A percentile compares a stretch with the other conserved stretches of the same genome.
phyloP scores from a whole-genome alignment of 176 grass and related monocot species.

The Poa annua region DNA sequence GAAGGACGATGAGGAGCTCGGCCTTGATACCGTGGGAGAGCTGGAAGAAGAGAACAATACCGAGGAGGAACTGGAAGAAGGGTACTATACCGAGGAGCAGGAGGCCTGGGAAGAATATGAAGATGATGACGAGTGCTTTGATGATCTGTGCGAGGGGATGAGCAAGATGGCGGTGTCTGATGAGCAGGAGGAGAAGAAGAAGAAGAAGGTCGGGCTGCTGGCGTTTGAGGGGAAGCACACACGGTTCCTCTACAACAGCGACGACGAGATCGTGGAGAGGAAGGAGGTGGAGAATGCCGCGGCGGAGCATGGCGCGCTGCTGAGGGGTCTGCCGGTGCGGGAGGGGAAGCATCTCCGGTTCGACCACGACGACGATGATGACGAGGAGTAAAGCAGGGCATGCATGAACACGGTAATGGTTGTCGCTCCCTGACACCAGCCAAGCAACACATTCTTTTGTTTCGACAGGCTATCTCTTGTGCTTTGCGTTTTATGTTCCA shows the following conservation, averaged over 20 bases:
- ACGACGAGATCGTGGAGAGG: constrained; percentile 65
- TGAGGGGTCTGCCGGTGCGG: constrained; percentile 56
- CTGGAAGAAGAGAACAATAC: constrained; percentile 23
- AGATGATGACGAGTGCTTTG: constrained; percentile 38
- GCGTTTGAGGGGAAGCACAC: constrained; percentile 72
- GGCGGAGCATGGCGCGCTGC: constrained; percentile 20
- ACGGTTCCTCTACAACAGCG: constrained; percentile 79
- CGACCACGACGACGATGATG: constrained; percentile 51
- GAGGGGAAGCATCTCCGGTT: constrained; percentile 83
- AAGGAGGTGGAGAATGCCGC: constrained; percentile 42
- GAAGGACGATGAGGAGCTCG: constrained; percentile 47
- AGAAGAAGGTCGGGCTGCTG: constrained; percentile 39
- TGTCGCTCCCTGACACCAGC: constrained; percentile 53
- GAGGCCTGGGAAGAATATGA: constrained; percentile 27
- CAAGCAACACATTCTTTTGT: constrained; percentile 35
- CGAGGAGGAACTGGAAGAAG: constrained; percentile 31
- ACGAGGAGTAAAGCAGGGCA: constrained; percentile 40
- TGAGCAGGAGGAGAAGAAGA: constrained; percentile 36
- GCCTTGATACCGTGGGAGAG: constrained; percentile 39
- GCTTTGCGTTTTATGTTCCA: neutral
- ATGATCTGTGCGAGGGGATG: constrained; percentile 70
- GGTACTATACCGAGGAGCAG: constrained; percentile 18
- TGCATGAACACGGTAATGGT: constrained; percentile 22
- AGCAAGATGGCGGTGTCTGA: constrained; percentile 59
- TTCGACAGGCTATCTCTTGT: neutral